phyloP scores from a whole-genome alignment of 2,329 filamentous ascomycete species.

The Aspergillus melleus region DNA sequence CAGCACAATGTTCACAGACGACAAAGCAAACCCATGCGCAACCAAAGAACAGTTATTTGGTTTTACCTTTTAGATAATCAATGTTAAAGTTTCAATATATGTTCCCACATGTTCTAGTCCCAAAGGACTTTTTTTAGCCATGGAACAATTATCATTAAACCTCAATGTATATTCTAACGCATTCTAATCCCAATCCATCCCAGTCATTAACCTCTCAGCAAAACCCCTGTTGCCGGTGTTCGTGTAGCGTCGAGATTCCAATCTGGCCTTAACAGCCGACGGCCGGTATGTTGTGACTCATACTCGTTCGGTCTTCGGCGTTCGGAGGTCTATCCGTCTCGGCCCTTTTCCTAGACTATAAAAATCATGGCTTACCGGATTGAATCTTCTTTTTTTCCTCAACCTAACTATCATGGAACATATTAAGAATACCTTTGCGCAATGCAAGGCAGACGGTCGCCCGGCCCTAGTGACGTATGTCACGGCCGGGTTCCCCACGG shows the following conservation, averaged over 20 bases:
- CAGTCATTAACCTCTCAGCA: too few relatives aligned
- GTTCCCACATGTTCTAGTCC: too few relatives aligned
- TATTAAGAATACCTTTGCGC: conserved; percentile 53
- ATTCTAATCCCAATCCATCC: too few relatives aligned
- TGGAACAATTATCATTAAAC: too few relatives aligned
- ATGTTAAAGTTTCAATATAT: too few relatives aligned
- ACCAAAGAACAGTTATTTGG: too few relatives aligned
- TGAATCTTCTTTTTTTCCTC: background rate
- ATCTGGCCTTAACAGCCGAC: too few relatives aligned
- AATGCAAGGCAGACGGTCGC: conserved; percentile 57
- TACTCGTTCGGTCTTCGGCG: background rate
- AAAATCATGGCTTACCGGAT: background rate
- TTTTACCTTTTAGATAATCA: too few relatives aligned
- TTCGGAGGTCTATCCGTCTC: background rate
- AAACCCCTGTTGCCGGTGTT: background rate
- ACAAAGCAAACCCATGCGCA: too few relatives aligned
- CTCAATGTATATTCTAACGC: too few relatives aligned
- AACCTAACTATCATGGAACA: conserved; percentile 41
- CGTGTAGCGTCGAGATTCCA: background rate
- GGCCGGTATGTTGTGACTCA: background rate
- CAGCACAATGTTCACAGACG: too few relatives aligned
- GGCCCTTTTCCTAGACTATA: background rate
- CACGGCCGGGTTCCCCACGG: conserved; percentile 83
- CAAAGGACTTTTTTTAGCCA: too few relatives aligned
- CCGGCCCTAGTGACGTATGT: conserved; percentile 88